A percentile compares a stretch with the other conserved stretches of the same genome.
These are phyloP conservation scores for Larix kaempferi DNA, from an alignment of 75 land plant genomes.

Conservation along the genomic window DNA sequence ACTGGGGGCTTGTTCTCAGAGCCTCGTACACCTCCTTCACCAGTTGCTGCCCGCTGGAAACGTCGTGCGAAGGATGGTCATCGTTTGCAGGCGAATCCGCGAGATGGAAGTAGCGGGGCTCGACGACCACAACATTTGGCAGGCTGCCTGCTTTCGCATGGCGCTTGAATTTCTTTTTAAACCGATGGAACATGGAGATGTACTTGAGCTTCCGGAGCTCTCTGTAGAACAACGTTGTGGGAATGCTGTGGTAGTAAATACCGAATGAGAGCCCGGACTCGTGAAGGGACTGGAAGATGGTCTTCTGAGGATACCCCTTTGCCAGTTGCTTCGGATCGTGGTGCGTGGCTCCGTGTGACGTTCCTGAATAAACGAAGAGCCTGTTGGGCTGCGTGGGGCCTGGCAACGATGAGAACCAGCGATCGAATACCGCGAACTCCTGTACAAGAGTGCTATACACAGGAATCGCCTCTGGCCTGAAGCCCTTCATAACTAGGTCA, in stretches of 20 bases:
- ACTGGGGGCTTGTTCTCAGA: conserved; percentile 86
- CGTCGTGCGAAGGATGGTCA: conserved; percentile 94
- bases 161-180: conserved; percentile 38
- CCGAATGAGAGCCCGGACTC: conserved; percentile 69
- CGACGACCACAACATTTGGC: conserved; percentile 73
- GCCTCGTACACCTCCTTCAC: conserved; percentile 94
- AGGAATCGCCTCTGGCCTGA: conserved; percentile 42
- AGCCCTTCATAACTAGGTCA: conserved; percentile 44
- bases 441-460: conserved; percentile 31
- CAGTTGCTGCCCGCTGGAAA: conserved; percentile 74
- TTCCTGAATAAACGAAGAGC: conserved; percentile 54
- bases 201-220: conserved; percentile 71
- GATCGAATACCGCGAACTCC: conserved; percentile 58
- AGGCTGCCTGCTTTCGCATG: conserved; percentile 56
- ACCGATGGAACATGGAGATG: conserved; percentile 44
- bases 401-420: conserved; percentile 64
- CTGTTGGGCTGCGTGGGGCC: conserved; percentile 61
- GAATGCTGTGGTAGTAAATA: conserved; percentile 71
- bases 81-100: conserved; percentile 71
- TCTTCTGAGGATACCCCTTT: conserved; percentile 79
- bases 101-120: conserved; percentile 81
- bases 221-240: conserved; percentile 65
- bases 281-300: conserved; percentile 78
- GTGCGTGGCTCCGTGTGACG: conserved; percentile 77
- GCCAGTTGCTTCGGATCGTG: conserved; percentile 45